Evolutionary conservation across 148 eudicot genomes (phyloP), one percentile per base, ranked within the genome.

Genomic region (Diospyros kaki): DNA sequence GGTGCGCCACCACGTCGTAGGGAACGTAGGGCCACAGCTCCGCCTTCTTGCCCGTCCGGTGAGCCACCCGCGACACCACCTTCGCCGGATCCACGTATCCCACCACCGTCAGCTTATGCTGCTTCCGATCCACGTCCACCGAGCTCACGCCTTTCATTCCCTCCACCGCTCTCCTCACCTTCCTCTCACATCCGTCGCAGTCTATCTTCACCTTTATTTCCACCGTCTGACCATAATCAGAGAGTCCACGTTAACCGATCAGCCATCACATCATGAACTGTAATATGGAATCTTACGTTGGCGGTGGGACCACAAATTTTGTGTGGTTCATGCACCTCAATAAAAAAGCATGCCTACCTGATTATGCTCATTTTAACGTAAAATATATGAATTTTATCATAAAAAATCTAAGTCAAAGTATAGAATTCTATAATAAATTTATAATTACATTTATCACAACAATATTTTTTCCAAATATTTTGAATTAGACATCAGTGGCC

Each of bases 11-110:
- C 48, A 74, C 87, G 8, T 94, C 98, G 59, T 94, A 94, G 0
- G 90, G 98, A 2, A 93, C 90, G 54, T 90, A 93, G 4, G 98
- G 98, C 98, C 98, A 93, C 1, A 93, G 62, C 83, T 93, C 93
- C 0, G 89, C 96, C 76, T 64, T 87, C 86, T 93, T 93, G 3
- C 98, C 93, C 1, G 98, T 93, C 4, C 93, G 84, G 58, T 86
- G 91, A 44, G 74, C 83, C 66, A 93, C 92, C 6, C 96, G 96
- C 2, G 86, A 40, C 55, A 93, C 82, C 61, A 93, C 98, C 84
- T 89, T 93, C n/a, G 76, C 79, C 0, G 98, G 98, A 17, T 91
- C 91, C 17, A 94, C 93, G 13, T 86, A 91, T 3, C 98, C 98
- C 1, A 73, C 62, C 0, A 94, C 98, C 0, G 94, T 91, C 0